A percentile compares a stretch with the other conserved stretches of the same genome.
Evolutionary conservation across 2,329 filamentous ascomycete species (phyloP).

Genomic region (Boeremia lycopersici): DNA sequence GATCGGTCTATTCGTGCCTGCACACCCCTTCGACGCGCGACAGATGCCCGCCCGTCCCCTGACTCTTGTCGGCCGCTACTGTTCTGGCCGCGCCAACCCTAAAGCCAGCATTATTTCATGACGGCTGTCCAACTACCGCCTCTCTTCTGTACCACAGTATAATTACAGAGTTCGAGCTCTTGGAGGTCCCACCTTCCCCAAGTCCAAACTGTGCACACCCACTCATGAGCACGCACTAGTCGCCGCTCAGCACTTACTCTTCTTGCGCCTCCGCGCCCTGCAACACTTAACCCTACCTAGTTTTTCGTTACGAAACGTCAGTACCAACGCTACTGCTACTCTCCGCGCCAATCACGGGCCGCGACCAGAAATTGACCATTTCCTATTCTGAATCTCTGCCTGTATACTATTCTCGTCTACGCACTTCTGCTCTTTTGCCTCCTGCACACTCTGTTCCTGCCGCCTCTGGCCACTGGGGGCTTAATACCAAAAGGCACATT

Average conservation of each 20-base stretch:
- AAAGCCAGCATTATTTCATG: conserved; percentile 28
- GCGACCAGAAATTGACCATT: conserved; percentile 28
- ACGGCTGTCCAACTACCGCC: conserved; percentile 27
- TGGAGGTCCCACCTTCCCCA: conserved; percentile 34
- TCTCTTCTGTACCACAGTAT: conserved; percentile 26
- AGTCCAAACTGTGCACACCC: conserved; percentile 25
- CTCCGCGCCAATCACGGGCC: conserved; percentile 34
- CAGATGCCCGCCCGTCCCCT: conserved; percentile 38
- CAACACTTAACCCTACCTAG: conserved; percentile 46
- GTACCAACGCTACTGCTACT: conserved; percentile 27
- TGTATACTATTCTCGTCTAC: conserved; percentile 32
- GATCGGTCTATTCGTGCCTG: conserved; percentile 18
- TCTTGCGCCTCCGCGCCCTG: conserved; percentile 48
- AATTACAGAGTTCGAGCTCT: conserved; percentile 33
- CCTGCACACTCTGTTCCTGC: conserved; percentile 10
- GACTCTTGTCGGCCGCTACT: conserved; percentile 36
- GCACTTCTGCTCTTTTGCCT: conserved; percentile 4
- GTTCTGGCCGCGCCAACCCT: conserved; percentile 33
- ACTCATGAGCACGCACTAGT: conserved; percentile 40
- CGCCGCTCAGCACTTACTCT: conserved; percentile 38
- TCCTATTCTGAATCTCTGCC: conserved; percentile 36
- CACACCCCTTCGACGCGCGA: conserved; percentile 30
- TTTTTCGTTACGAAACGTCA: conserved; percentile 37
- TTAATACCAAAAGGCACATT: conserved; percentile 56
- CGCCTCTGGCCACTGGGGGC: conserved; percentile 10